phyloP scores from a whole-genome alignment of 73 alveolate species.

The Symbiodinium pilosum region DNA sequence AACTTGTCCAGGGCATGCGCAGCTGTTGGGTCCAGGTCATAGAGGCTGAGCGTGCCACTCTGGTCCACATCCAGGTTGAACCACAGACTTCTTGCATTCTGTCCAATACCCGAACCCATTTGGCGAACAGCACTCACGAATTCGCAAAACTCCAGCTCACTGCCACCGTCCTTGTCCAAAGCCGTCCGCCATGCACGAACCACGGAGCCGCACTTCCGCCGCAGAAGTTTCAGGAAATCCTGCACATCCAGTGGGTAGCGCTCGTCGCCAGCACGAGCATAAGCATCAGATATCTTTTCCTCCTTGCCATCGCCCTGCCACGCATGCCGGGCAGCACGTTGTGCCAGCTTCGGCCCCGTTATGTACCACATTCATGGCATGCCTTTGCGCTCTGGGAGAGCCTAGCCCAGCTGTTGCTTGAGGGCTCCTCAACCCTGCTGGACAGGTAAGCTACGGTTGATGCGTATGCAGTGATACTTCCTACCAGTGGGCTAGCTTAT shows the following conservation, averaged over 20 bases:
- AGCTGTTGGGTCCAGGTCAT: constrained; percentile 70
- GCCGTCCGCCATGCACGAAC: constrained; percentile 86
- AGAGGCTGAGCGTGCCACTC: constrained; percentile 69
- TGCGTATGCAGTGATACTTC: too few relatives aligned
- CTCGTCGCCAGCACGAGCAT: constrained; percentile 66
- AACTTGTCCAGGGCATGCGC: constrained; percentile 84
- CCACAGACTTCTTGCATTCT: constrained; percentile 76
- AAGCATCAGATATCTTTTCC: constrained; percentile 33
- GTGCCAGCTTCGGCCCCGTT: constrained; percentile 85
- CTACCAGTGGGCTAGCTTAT: too few relatives aligned
- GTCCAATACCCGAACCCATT: constrained; percentile 41
- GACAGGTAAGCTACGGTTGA: too few relatives aligned
- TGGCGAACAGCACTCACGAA: constrained; percentile 69
- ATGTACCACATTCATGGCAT: constrained; percentile 66
- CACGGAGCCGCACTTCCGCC: constrained; percentile 58
- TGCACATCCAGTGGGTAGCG: constrained; percentile 79
- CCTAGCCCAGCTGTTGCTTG: too few relatives aligned
- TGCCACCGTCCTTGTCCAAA: constrained; percentile 68
- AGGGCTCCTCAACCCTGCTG: too few relatives aligned
- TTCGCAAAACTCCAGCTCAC: constrained; percentile 80
- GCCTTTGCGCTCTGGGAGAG: too few relatives aligned
- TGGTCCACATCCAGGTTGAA: constrained; percentile 85
- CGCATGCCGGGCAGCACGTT: constrained; percentile 80
- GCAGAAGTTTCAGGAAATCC: constrained; percentile 56
- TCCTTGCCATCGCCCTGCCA: constrained; percentile 64